Evolutionary conservation across 2,329 filamentous ascomycete species (phyloP).

Genomic region (Fusarium stilboides): DNA sequence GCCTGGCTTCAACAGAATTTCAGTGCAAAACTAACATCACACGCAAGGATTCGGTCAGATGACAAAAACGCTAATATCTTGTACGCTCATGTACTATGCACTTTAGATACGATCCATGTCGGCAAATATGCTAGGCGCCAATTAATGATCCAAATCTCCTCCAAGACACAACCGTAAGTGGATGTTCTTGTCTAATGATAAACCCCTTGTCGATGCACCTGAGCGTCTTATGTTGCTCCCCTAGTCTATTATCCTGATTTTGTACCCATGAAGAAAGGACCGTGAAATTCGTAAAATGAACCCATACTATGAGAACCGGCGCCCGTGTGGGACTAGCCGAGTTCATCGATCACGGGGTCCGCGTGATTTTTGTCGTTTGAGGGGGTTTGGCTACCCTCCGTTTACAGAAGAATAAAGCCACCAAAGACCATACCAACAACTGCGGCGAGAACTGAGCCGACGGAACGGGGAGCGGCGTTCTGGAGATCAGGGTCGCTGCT

Average conservation of each 20-base stretch:
- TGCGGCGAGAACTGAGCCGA: conserved; percentile 46
- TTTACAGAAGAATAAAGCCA: conserved; percentile 51
- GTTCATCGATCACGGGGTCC: conserved; percentile 18
- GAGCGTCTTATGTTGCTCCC: conserved; percentile 41
- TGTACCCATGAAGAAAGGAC: conserved; percentile 44
- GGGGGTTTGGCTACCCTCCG: neutral
- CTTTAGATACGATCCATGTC: conserved; percentile 40
- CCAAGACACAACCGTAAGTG: conserved; percentile 33
- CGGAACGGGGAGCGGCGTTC: conserved; percentile 53
- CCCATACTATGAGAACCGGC: conserved; percentile 24
- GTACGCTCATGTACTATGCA: conserved; percentile 43
- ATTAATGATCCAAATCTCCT: conserved; percentile 39
- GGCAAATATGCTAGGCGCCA: conserved; percentile 41
- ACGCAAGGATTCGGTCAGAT: neutral
- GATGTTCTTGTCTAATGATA: conserved; percentile 40
- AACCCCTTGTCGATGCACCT: conserved; percentile 33
- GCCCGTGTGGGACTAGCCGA: neutral
- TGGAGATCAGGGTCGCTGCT: conserved; percentile 56
- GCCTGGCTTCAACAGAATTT: neutral
- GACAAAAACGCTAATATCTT: conserved; percentile 23
- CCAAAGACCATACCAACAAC: conserved; percentile 51
- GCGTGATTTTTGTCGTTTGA: conserved; percentile 1
- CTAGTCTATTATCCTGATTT: conserved; percentile 46
- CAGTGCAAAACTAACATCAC: no score
- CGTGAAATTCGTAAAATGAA: conserved; percentile 47